A percentile compares a stretch with the other conserved stretches of the same genome.
These are phyloP conservation scores for Globisporangium barbulae DNA, from an alignment of 352 stramenopile genomes.

Conservation along the genomic window DNA sequence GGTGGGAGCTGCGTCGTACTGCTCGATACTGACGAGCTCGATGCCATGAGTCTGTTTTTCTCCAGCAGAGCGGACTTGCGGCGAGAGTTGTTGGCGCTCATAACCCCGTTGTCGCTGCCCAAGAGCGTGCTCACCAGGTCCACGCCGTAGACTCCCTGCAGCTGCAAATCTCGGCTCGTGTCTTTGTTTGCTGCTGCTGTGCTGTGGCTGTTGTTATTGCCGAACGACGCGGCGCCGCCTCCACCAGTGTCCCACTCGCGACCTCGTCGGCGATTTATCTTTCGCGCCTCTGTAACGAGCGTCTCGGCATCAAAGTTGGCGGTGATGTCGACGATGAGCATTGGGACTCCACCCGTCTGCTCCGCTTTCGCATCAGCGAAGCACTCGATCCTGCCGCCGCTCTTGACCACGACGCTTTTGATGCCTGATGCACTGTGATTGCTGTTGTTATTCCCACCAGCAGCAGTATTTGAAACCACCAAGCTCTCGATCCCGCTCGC, in stretches of 20 bases:
- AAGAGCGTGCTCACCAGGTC: constrained; percentile 51
- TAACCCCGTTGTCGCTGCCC: constrained; percentile 14
- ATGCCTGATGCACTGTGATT: constrained; percentile 6
- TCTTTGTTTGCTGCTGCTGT: constrained; percentile 19
- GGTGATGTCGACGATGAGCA: constrained; percentile 50
- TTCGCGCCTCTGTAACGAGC: constrained; percentile 28
- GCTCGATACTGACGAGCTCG: background rate
- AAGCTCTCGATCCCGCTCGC: constrained; percentile 46
- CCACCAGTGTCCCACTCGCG: constrained; percentile 6
- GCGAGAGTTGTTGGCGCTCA: background rate
- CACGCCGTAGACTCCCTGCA: constrained; percentile 63
- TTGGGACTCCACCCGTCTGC: constrained; percentile 12
- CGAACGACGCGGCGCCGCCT: constrained; percentile 14
- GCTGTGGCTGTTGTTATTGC: constrained; percentile 7
- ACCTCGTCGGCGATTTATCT: constrained; percentile 15
- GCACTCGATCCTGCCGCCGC: constrained; percentile 55
- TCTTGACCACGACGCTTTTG: constrained; percentile 40
- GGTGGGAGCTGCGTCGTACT: background rate
- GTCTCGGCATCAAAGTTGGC: constrained; percentile 41
- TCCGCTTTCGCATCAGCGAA: constrained; percentile 22
- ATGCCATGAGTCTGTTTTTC: constrained; percentile 1
- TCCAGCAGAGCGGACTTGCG: constrained; percentile 9
- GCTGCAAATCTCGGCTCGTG: constrained; percentile 17
- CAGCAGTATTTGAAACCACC: background rate
- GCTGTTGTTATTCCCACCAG: constrained; percentile 1